Evolutionary conservation across 2,329 filamentous ascomycete genomes (phyloP).

Genomic region (Coniochaeta sp.): DNA sequence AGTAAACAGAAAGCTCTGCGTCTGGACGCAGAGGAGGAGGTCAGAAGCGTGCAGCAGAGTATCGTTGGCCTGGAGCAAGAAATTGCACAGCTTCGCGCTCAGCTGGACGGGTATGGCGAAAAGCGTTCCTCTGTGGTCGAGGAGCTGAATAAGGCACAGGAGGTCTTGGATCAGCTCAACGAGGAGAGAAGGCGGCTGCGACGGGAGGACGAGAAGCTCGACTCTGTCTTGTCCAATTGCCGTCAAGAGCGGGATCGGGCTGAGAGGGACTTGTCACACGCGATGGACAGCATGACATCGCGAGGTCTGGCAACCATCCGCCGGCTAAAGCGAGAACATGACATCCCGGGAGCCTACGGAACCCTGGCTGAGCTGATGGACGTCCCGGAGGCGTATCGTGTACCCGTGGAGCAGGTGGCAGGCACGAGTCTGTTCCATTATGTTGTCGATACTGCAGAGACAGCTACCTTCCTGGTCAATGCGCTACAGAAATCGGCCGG

Average conservation of each 20-base stretch:
- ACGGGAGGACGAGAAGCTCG: conserved; percentile 82
- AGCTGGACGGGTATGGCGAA: conserved; percentile 72
- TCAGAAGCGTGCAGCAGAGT: conserved; percentile 60
- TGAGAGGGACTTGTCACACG: conserved; percentile 69
- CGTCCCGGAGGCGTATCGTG: conserved; percentile 75
- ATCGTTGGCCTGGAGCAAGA: conserved; percentile 69
- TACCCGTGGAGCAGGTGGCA: conserved; percentile 87
- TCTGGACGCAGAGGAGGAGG: conserved; percentile 78
- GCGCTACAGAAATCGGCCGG: conserved; percentile 71
- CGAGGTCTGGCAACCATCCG: conserved; percentile 82
- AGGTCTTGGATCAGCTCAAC: conserved; percentile 68
- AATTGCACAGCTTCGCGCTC: conserved; percentile 60
- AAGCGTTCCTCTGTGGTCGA: conserved; percentile 67
- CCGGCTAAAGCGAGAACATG: conserved; percentile 69
- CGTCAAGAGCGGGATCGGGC: conserved; percentile 70
- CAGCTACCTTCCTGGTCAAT: conserved; percentile 74
- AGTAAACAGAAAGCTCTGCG: conserved; percentile 77
- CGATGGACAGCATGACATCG: conserved; percentile 85
- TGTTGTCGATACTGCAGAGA: conserved; percentile 85
- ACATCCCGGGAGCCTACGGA: conserved; percentile 83
- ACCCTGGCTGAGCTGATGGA: conserved; percentile 89
- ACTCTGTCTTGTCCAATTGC: conserved; percentile 68
- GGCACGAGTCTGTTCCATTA: conserved; percentile 93
- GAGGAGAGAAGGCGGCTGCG: conserved; percentile 85
- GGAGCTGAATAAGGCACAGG: conserved; percentile 68